phyloP scores from a whole-genome alignment of 2,329 filamentous ascomycete species.

The Paecilomyces variotii region DNA sequence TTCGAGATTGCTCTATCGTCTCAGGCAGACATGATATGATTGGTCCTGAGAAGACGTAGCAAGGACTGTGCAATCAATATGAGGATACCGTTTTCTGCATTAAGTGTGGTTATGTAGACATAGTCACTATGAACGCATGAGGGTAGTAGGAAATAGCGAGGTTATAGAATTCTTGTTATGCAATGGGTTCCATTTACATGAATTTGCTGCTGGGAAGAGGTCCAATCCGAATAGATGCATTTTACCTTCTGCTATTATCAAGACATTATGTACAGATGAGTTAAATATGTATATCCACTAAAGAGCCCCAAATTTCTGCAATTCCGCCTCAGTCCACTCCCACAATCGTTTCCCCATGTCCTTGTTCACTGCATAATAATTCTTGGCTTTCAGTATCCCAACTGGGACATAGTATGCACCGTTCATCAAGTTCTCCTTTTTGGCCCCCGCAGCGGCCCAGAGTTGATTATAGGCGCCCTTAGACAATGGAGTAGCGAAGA shows the following conservation, averaged over 20 bases:
- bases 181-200: too few relatives aligned
- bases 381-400: constrained; percentile 12
- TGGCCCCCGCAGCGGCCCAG: constrained; percentile 22
- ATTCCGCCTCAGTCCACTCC: not conserved
- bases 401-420: constrained; percentile 24
- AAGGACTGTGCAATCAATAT: too few relatives aligned
- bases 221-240: too few relatives aligned
- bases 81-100: too few relatives aligned
- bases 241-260: not conserved
- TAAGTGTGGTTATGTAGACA: too few relatives aligned
- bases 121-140: too few relatives aligned
- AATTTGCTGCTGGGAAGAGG: too few relatives aligned
- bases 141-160: too few relatives aligned
- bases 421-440: constrained; percentile 15
- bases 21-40: too few relatives aligned
- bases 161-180: too few relatives aligned
- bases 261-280: not conserved
- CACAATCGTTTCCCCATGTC: not conserved
- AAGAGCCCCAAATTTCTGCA: not conserved
- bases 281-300: not conserved
- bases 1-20: too few relatives aligned
- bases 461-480: constrained; percentile 19
- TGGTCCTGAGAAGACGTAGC: too few relatives aligned
- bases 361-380: not conserved
- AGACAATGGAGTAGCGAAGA: constrained; percentile 12